phyloP scores from a whole-genome alignment of 176 grass and related monocot genomes.

The Juncus inflexus region DNA sequence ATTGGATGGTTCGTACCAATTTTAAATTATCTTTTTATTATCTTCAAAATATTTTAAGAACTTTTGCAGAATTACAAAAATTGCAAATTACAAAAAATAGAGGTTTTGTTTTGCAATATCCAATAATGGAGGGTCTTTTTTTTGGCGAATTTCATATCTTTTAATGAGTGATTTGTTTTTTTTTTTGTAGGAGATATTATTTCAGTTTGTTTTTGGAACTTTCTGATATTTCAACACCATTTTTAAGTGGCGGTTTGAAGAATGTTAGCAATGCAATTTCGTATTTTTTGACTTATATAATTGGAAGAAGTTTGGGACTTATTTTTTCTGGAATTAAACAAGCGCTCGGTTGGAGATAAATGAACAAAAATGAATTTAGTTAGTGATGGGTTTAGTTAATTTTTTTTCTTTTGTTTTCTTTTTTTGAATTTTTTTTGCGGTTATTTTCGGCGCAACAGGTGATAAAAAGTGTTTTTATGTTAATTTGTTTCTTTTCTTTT shows the following conservation, averaged over 20 bases:
- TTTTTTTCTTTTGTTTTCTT: not conserved
- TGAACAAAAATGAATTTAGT: not conserved
- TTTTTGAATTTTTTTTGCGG: not conserved
- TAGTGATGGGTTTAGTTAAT: not conserved
- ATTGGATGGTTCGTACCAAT: slow-evolving; percentile 60
- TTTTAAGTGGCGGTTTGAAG: slow-evolving; percentile 42
- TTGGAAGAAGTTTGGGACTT: slow-evolving; percentile 87
- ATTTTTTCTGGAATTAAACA: slow-evolving; percentile 89
- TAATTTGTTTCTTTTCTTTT: no score
- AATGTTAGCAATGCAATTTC: slow-evolving; percentile 68
- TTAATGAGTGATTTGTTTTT: slow-evolving; percentile 1
- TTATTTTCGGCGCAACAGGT: no score
- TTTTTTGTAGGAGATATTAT: slow-evolving; percentile 81
- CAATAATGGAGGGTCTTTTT: not conserved
- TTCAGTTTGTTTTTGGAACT: slow-evolving; percentile 85
- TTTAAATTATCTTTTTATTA: not conserved
- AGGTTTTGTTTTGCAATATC: not conserved
- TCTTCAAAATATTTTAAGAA: not conserved
- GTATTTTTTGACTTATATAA: slow-evolving; percentile 87
- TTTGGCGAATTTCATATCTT: not conserved
- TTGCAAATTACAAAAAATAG: not conserved
- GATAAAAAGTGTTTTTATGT: no score
- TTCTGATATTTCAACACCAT: slow-evolving; percentile 76
- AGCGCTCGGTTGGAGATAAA: slow-evolving; percentile 75
- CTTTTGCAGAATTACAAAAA: not conserved